Evolutionary conservation across 441 rosid species (phyloP).

Genomic region (Bocquillonia castaneifolia): DNA sequence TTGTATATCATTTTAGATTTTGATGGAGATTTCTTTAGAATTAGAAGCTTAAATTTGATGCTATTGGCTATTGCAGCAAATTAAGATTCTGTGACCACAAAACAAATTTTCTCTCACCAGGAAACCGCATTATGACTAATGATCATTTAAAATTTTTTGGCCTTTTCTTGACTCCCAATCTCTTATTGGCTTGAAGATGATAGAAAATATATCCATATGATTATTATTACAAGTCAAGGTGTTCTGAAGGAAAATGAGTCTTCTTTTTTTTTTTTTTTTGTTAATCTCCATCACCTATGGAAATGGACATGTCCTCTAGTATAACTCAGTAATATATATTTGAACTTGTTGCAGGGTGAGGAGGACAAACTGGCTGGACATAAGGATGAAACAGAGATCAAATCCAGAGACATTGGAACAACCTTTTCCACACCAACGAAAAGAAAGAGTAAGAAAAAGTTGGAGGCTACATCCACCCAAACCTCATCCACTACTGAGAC

Average conservation of each 20-base stretch:
- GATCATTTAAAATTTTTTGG: no score
- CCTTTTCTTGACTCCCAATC: no score
- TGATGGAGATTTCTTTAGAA: background rate
- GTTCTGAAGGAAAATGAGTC: no score
- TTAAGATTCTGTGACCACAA: background rate
- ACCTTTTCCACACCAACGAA: constrained; percentile 55
- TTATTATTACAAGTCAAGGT: no score
- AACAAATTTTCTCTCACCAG: no score
- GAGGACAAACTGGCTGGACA: constrained; percentile 15
- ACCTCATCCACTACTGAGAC: constrained; percentile 37
- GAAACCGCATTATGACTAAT: no score
- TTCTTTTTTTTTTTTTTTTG: no score
- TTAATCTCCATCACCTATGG: background rate
- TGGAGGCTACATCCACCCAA: constrained; percentile 39
- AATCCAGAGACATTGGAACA: constrained; percentile 67
- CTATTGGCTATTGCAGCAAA: background rate
- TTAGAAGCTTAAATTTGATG: background rate
- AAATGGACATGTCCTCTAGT: background rate
- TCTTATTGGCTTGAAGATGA: no score
- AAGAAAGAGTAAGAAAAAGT: constrained; percentile 78
- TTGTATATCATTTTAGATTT: background rate
- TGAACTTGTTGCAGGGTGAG: constrained; percentile 38
- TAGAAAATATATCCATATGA: no score
- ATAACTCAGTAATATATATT: background rate
- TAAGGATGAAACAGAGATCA: constrained; percentile 57